Percentiles rank a stretch among this genome's conserved stretches.
These are phyloP conservation scores for Aureobasidium pullulans DNA, from an alignment of 2,329 filamentous ascomycete genomes.

Conservation along the genomic window DNA sequence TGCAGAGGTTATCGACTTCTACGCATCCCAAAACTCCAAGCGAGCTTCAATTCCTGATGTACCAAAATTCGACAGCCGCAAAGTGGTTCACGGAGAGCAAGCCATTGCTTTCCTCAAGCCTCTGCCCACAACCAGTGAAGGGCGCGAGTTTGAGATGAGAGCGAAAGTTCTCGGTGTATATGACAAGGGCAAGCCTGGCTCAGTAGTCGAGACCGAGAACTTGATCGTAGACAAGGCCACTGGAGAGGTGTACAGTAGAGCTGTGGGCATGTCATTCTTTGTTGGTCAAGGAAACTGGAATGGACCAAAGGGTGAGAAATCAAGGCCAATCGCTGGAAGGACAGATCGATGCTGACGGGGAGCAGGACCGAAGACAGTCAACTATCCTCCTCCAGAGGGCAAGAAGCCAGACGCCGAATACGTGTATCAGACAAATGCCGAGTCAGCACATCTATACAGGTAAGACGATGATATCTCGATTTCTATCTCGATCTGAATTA, in stretches of 20 bases:
- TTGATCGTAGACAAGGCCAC: conserved; percentile 63
- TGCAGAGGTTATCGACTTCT: conserved; percentile 78
- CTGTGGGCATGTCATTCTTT: conserved; percentile 66
- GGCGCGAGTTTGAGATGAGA: conserved; percentile 66
- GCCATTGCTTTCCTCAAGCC: conserved; percentile 69
- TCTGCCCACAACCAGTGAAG: conserved; percentile 63
- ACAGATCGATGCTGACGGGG: background rate
- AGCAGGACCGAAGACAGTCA: conserved; percentile 59
- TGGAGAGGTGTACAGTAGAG: conserved; percentile 64
- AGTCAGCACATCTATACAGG: conserved; percentile 70
- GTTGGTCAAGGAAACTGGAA: conserved; percentile 79
- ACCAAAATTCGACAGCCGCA: conserved; percentile 65
- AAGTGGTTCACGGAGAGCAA: conserved; percentile 78
- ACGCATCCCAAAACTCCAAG: conserved; percentile 55
- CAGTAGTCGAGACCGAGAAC: conserved; percentile 72
- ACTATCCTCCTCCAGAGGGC: conserved; percentile 68
- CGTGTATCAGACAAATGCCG: conserved; percentile 60
- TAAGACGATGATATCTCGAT: conserved; percentile 20
- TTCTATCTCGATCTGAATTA: background rate
- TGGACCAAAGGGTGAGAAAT: conserved; percentile 64
- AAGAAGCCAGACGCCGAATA: conserved; percentile 64
- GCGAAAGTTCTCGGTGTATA: conserved; percentile 77
- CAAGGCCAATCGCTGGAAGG: background rate
- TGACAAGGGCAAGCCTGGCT: conserved; percentile 79
- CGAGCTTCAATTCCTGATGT: conserved; percentile 60